phyloP scores from a whole-genome alignment of 495 filamentous ascomycete genomes.

The Penicillium fimorum region DNA sequence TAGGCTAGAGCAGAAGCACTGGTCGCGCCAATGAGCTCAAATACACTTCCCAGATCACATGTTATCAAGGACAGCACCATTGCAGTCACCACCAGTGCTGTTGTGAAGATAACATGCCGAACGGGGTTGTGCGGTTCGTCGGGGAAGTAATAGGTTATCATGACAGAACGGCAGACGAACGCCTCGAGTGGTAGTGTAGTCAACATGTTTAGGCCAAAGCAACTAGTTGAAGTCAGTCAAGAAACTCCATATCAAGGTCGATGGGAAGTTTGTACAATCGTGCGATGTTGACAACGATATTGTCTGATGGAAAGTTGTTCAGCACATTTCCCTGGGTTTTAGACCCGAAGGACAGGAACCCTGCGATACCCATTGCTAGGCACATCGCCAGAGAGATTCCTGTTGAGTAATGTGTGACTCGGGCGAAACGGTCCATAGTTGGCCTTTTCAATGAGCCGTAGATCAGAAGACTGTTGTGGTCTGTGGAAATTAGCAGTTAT shows the following conservation, averaged over 20 bases:
- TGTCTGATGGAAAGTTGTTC: slow-evolving; percentile 92
- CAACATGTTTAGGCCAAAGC: slow-evolving; percentile 97
- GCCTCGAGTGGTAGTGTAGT: slow-evolving; percentile 94
- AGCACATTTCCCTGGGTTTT: slow-evolving; percentile 91
- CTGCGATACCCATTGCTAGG: slow-evolving; percentile 79
- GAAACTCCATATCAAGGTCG: background rate
- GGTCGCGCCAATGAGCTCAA: slow-evolving; percentile 93
- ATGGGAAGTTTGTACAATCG: slow-evolving; percentile 57
- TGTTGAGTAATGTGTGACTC: slow-evolving; percentile 90
- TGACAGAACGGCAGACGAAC: slow-evolving; percentile 96
- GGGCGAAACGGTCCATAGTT: slow-evolving; percentile 89
- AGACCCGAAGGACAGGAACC: slow-evolving; percentile 90
- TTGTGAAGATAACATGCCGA: slow-evolving; percentile 82
- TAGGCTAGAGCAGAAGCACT: slow-evolving; percentile 92
- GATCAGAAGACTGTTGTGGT: slow-evolving; percentile 95
- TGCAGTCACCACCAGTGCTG: slow-evolving; percentile 72
- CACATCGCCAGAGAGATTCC: slow-evolving; percentile 85
- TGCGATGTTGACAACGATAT: slow-evolving; percentile 89
- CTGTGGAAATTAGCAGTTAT: slow-evolving; percentile 36
- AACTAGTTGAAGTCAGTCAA: slow-evolving; percentile 41
- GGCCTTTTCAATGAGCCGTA: slow-evolving; percentile 94
- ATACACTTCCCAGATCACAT: slow-evolving; percentile 89
- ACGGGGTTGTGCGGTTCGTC: slow-evolving; percentile 75
- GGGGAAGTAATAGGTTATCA: slow-evolving; percentile 90
- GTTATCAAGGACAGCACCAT: slow-evolving; percentile 77